These are phyloP conservation scores for Boletus huronensis DNA, from an alignment of 768 basidiomycete genomes.

Conservation along the genomic window DNA sequence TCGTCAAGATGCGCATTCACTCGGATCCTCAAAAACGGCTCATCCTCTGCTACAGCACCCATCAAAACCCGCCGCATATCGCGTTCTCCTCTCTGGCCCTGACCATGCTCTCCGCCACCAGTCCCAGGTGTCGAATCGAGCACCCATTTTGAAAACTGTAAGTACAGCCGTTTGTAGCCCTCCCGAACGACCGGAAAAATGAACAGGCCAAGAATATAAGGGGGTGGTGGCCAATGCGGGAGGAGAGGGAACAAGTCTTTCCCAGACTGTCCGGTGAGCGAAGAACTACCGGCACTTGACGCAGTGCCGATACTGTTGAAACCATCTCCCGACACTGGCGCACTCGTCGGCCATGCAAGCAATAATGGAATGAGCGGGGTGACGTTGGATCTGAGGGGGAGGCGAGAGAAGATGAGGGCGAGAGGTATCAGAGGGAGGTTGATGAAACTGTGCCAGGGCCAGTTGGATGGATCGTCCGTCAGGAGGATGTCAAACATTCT, in stretches of 20 bases:
- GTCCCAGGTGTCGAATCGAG: conserved; percentile 35
- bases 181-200: conserved; percentile 46
- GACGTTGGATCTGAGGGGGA: conserved; percentile 35
- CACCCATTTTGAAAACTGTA: conserved; percentile 39
- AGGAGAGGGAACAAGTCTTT: conserved; percentile 29
- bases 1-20: conserved; percentile 36
- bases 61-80: conserved; percentile 24
- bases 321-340: conserved; percentile 16
- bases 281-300: not conserved
- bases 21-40: conserved; percentile 30
- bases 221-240: conserved; percentile 57
- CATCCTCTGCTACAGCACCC: conserved; percentile 24
- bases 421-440: conserved; percentile 73
- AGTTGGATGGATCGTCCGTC: conserved; percentile 64
- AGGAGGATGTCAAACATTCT: conserved; percentile 64
- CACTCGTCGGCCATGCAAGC: conserved; percentile 30
- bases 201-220: conserved; percentile 52
- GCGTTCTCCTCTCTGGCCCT: conserved; percentile 13
- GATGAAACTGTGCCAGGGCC: conserved; percentile 74
- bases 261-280: not conserved
- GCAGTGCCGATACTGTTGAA: not conserved
- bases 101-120: conserved; percentile 6
- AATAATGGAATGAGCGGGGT: conserved; percentile 24
- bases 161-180: conserved; percentile 42
- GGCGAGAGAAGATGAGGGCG: conserved; percentile 60